These are phyloP conservation scores for Castanea sativa DNA, from an alignment of 306 rosid species.

Conservation along the genomic window DNA sequence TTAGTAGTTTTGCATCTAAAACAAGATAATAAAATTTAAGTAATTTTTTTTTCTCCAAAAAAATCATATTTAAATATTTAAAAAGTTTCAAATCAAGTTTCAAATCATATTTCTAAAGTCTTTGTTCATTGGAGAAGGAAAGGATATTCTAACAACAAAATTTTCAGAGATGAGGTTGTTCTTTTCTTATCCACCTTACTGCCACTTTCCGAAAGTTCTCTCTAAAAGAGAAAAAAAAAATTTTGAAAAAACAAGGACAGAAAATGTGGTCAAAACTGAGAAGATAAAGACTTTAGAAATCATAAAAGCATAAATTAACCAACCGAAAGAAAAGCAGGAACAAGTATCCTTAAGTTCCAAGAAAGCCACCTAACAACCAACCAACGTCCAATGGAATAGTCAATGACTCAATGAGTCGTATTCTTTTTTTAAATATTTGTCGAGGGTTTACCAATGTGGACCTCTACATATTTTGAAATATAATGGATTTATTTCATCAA, in stretches of 20 bases:
- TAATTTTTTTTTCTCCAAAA: too few relatives aligned
- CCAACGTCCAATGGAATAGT: slow-evolving; percentile 26
- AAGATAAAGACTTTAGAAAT: slow-evolving; percentile 32
- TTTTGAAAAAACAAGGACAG: not conserved
- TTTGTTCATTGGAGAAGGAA: slow-evolving; percentile 34
- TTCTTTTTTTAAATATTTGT: not conserved
- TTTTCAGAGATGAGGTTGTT: slow-evolving; percentile 15
- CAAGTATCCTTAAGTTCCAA: slow-evolving; percentile 56
- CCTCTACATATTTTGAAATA: too few relatives aligned
- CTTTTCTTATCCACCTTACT: slow-evolving; percentile 16
- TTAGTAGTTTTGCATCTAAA: too few relatives aligned
- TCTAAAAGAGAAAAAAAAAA: not conserved
- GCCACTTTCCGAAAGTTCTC: slow-evolving; percentile 50
- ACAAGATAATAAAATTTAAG: too few relatives aligned
- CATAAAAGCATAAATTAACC: slow-evolving; percentile 34
- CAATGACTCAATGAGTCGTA: not conserved
- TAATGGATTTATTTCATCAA: too few relatives aligned
- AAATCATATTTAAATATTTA: too few relatives aligned
- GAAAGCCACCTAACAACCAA: slow-evolving; percentile 67
- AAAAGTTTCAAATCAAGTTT: too few relatives aligned
- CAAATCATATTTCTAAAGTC: too few relatives aligned
- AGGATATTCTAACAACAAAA: slow-evolving; percentile 41
- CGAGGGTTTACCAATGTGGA: too few relatives aligned
- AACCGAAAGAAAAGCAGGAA: slow-evolving; percentile 36
- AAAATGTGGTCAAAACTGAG: slow-evolving; percentile 42